These are phyloP conservation scores for Mortierella sp. DNA, from an alignment of 371 early-diverging fungal genomes.

Conservation along the genomic window DNA sequence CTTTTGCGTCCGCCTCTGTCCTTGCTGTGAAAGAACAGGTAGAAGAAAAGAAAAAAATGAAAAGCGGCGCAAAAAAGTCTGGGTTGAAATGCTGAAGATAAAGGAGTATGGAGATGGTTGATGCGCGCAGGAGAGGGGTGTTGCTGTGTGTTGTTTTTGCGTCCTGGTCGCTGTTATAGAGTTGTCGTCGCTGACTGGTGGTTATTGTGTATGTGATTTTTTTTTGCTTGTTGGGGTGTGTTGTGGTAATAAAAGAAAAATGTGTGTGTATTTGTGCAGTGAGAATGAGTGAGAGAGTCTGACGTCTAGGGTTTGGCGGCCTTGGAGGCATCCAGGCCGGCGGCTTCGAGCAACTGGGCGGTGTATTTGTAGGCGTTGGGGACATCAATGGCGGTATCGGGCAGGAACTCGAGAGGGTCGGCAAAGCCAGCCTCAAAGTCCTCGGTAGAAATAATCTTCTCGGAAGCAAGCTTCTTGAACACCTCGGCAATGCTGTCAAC, in stretches of 20 bases:
- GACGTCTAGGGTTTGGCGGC: conserved; percentile 61
- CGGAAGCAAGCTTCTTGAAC: conserved; percentile 63
- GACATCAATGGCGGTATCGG: conserved; percentile 86
- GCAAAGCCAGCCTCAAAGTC: conserved; percentile 69
- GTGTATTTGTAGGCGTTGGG: conserved; percentile 82
- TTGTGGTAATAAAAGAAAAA: neutral
- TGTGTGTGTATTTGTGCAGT: conserved; percentile 6
- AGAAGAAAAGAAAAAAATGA: neutral
- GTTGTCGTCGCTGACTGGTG: too few species aligned
- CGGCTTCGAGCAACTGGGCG: conserved; percentile 71
- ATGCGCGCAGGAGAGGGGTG: too few species aligned
- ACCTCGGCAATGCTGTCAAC: conserved; percentile 67
- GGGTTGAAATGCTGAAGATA: neutral
- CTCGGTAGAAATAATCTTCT: conserved; percentile 59
- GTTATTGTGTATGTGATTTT: too few species aligned
- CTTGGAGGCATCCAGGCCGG: conserved; percentile 66
- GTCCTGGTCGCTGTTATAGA: too few species aligned
- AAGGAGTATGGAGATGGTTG: too few species aligned
- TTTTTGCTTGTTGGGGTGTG: neutral
- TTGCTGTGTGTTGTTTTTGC: too few species aligned
- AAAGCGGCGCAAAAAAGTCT: neutral
- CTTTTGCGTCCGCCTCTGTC: neutral
- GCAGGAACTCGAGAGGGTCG: conserved; percentile 73
- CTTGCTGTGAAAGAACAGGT: too few species aligned
- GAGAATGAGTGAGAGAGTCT: neutral